phyloP scores from a whole-genome alignment of 305 asterid genomes.

The Fraxinus albicans region DNA sequence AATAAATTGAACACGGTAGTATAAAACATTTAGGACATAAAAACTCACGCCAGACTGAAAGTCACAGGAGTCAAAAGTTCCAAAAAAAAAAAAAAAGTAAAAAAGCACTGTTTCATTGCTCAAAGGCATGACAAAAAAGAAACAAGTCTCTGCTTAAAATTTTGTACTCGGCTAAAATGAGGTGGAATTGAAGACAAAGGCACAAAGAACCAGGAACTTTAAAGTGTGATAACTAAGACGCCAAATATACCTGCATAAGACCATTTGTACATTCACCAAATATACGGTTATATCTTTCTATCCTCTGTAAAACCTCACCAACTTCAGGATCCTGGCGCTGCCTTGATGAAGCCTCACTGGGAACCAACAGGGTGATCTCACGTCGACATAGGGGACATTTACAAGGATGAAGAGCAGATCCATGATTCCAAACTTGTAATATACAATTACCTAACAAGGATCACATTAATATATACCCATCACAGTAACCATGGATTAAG shows the following conservation, averaged over 20 bases:
- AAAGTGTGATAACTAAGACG: neutral
- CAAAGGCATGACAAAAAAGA: neutral
- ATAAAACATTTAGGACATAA: neutral
- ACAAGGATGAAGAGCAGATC: slow-evolving; percentile 75
- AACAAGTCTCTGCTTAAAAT: neutral
- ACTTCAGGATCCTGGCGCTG: slow-evolving; percentile 42
- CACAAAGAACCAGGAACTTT: neutral
- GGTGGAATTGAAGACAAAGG: neutral
- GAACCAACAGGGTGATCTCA: slow-evolving; percentile 80
- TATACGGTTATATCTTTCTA: slow-evolving; percentile 68
- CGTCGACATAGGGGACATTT: slow-evolving; percentile 92
- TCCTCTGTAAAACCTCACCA: slow-evolving; percentile 51
- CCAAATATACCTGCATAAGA: slow-evolving; percentile 63
- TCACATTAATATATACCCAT: neutral
- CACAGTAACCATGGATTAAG: neutral
- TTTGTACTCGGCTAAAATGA: neutral
- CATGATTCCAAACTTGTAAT: slow-evolving; percentile 78
- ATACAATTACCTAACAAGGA: slow-evolving; percentile 64
- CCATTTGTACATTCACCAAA: slow-evolving; percentile 54
- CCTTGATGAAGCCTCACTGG: slow-evolving; percentile 61
- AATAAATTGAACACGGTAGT: neutral
- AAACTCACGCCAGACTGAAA: neutral
- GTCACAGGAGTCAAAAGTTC: neutral
- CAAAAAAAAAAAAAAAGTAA: neutral
- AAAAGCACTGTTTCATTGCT: neutral